Base-by-base conservation (phyloP, 352 stramenopile genomes). In the Phytopythium litorale region DNA sequence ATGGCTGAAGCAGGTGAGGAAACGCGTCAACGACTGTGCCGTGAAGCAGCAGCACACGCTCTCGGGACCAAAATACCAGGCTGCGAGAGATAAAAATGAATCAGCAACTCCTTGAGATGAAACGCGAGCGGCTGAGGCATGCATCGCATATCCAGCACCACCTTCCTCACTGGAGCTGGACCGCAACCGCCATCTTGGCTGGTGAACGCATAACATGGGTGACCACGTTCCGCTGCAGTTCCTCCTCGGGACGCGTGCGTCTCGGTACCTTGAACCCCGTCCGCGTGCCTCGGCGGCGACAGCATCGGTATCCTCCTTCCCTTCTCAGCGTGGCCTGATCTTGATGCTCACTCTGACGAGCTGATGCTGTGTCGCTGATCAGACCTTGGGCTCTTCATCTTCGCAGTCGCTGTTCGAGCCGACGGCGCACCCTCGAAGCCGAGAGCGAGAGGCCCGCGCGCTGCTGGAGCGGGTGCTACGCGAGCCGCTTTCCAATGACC, bases 151-250 rank as follows among this genome's bases (percentile, higher is more conserved):
- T 25, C 42, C 11, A n/a, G 42, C 42, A 45, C 16, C 42, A 19
- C 42, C 21, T 23, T 25, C 42, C 50, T 42, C 52, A 18, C 13
- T 58, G 16, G 28, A 38, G 37, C 33, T 7, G n/a, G 23, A 9
- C 35, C 35, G 35, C 28, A 32, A 32, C 28, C 28, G 28, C 7
- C 28, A 32, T 32, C 28, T 40, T 40, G 35, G 35, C 4, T 40
- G 35, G 21, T 53, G 19, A 56, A 64, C 53, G 51, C 62, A 45
- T 67, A 78, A 72, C 40, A 56, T 51, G 56, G 74, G 81, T 33
- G 77, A 86, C 40, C 65, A 92, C 65, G 75, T 92, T 7, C 83
- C 83, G 37, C 70, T 92, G 18, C 67, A 77, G 38, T 92, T 92
- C 62, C 70, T 92, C 18, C 81, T 90, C 5, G 83, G 83, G 3